phyloP scores from a whole-genome alignment of 768 basidiomycete species.

The Boletus subparvulus region DNA sequence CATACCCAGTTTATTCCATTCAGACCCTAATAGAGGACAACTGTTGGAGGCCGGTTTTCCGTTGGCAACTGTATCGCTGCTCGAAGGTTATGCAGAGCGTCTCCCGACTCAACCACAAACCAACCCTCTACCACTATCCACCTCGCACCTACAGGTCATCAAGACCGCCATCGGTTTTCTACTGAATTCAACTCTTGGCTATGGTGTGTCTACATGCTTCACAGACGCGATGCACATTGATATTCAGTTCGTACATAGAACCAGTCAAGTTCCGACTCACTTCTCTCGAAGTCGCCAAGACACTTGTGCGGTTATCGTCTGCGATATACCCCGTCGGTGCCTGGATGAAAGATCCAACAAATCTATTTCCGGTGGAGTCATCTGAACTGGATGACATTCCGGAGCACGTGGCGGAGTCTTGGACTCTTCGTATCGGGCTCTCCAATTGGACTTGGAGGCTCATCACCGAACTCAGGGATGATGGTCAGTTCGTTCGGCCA shows the following conservation, averaged over 20 bases:
- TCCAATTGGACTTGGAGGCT: slow-evolving; percentile 79
- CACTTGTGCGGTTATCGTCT: slow-evolving; percentile 64
- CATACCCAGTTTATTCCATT: slow-evolving; percentile 2
- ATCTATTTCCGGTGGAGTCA: slow-evolving; percentile 23
- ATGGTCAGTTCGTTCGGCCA: slow-evolving; percentile 45
- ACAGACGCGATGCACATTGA: slow-evolving; percentile 1
- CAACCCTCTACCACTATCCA: slow-evolving; percentile 51
- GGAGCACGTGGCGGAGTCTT: slow-evolving; percentile 48
- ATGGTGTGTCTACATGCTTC: slow-evolving; percentile 48
- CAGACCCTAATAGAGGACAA: slow-evolving; percentile 73
- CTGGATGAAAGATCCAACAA: slow-evolving; percentile 48
- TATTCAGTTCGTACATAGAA: slow-evolving; percentile 43
- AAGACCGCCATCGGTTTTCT: slow-evolving; percentile 78
- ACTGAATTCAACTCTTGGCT: slow-evolving; percentile 74
- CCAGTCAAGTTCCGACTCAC: slow-evolving; percentile 67
- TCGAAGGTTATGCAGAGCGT: slow-evolving; percentile 59
- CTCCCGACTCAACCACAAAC: slow-evolving; percentile 40
- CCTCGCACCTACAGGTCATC: slow-evolving; percentile 67
- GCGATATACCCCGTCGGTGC: slow-evolving; percentile 72
- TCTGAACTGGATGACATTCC: slow-evolving; percentile 19
- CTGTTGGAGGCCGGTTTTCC: slow-evolving; percentile 72
- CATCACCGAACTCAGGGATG: slow-evolving; percentile 71
- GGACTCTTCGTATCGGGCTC: slow-evolving; percentile 62
- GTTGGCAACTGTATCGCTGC: slow-evolving; percentile 60
- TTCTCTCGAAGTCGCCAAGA: slow-evolving; percentile 65